Base-by-base conservation (phyloP, 805 yeast genomes). In the Zygoascus flipseniorum region DNA sequence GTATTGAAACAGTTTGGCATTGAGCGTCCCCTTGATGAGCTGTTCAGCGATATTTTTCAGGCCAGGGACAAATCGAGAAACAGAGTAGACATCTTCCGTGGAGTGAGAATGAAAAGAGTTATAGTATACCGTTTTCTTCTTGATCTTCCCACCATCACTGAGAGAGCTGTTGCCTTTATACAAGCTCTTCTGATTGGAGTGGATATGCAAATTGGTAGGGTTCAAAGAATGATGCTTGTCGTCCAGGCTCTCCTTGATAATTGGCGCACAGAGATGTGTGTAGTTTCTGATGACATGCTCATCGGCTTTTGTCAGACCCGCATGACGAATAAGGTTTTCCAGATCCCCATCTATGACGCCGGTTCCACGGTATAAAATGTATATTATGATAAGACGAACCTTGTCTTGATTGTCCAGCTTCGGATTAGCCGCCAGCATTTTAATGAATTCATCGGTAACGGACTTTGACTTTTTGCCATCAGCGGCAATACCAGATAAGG, bases 361-460 rank as follows among this genome's bases (percentile, higher is more conserved):
- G 0, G 97, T 96, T 2, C 90, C 92, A 59, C 98, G 76, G 65
- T 82, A 85, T 31, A 89, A 66, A 0, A 88, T 84, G 67, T 93
- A 93, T 1, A 86, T 69, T 19, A 86, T 72, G 13, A 93, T 78
- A 31, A 86, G 71, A 55, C 99, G 77, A 53, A 89, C 72, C 64
- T 88, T 88, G 63, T 88, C 95, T 16, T 77, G 77, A 53, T 75
- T 73, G 31, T 73, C 79, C 45, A 81, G 73, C 43, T 71, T 74
- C 26, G 71, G 73, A 45, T 78, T 69, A 0, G 74, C 70, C 32
- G 58, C 67, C 20, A 92, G 71, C 20, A 82, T 64, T 2, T 70
- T 74, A 31, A 90, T 72, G 53, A 89, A 69, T 37, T 78, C 80
- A 50, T 81, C 85, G 32, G 85, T 82, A 23, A 86, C 69, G 51